phyloP scores from a whole-genome alignment of 2,329 filamentous ascomycete genomes.

The Aspergillus ochraceoroseus region DNA sequence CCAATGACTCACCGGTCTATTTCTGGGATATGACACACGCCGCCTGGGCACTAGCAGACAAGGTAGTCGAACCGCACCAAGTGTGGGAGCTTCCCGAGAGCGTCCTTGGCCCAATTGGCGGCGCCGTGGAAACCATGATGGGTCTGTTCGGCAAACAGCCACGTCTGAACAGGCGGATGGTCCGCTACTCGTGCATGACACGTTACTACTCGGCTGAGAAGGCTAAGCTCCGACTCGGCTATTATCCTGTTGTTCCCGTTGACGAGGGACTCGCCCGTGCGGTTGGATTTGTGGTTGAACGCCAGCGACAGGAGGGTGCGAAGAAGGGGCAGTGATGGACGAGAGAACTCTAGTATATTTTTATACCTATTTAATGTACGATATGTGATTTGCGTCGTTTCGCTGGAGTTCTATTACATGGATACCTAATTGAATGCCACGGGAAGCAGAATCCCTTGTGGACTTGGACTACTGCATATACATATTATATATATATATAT shows the following conservation, averaged over 20 bases:
- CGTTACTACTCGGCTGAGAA: constrained; percentile 48
- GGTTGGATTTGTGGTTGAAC: constrained; percentile 41
- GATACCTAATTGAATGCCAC: no score
- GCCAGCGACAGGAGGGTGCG: constrained; percentile 29
- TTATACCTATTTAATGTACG: constrained; percentile 12
- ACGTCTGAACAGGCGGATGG: constrained; percentile 42
- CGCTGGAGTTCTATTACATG: constrained; percentile 1
- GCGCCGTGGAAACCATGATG: constrained; percentile 41
- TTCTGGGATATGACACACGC: constrained; percentile 84
- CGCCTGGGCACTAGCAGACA: constrained; percentile 60
- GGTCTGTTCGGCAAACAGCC: constrained; percentile 45
- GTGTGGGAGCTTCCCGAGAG: constrained; percentile 42
- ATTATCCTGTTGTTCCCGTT: constrained; percentile 42
- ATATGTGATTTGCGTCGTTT: constrained; percentile 13
- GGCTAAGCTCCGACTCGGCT: constrained; percentile 45
- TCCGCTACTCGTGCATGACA: constrained; percentile 48
- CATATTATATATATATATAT: no score
- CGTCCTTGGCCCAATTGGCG: constrained; percentile 40
- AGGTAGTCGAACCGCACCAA: constrained; percentile 41
- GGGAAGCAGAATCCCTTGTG: no score
- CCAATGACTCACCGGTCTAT: constrained; percentile 81
- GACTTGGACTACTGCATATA: no score
- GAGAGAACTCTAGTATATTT: not conserved
- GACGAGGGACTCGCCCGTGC: constrained; percentile 46
- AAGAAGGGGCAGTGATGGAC: constrained; percentile 41